These are phyloP conservation scores for Myriosclerotinia scirpicola DNA, from an alignment of 2,329 filamentous ascomycete species.

Conservation along the genomic window DNA sequence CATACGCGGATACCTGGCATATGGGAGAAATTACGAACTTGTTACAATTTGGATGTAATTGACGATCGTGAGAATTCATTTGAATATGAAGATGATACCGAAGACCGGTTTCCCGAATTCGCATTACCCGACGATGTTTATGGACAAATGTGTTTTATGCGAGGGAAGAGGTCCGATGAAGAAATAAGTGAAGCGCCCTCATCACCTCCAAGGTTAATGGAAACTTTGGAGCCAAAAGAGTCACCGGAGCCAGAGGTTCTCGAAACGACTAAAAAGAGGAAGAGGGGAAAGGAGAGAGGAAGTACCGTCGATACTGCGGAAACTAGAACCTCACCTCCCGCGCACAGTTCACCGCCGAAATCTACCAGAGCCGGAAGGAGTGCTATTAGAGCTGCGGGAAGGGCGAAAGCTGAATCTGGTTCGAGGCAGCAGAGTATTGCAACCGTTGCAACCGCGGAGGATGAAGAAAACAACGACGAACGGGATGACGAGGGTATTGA, in stretches of 20 bases:
- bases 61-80: constrained; percentile 74
- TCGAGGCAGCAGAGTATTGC: constrained; percentile 41
- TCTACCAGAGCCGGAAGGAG: constrained; percentile 40
- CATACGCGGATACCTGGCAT: constrained; percentile 91
- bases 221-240: constrained; percentile 32
- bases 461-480: constrained; percentile 39
- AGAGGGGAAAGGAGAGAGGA: constrained; percentile 43
- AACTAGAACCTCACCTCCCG: constrained; percentile 43
- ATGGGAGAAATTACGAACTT: constrained; percentile 79
- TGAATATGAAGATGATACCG: constrained; percentile 50
- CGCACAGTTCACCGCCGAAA: constrained; percentile 46
- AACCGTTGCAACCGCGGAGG: constrained; percentile 39
- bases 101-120: constrained; percentile 66
- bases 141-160: constrained; percentile 37
- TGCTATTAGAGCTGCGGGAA: constrained; percentile 47
- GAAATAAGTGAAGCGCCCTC: constrained; percentile 41
- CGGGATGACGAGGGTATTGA: constrained; percentile 43
- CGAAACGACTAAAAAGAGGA: constrained; percentile 30
- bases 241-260: constrained; percentile 20
- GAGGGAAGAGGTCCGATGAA: constrained; percentile 30
- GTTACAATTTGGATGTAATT: constrained; percentile 83
- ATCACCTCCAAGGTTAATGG: constrained; percentile 37
- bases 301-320: constrained; percentile 56
- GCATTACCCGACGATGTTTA: constrained; percentile 52
- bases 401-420: constrained; percentile 43